These are phyloP conservation scores for Apiospora marii DNA, from an alignment of 2,329 filamentous ascomycete genomes.

Conservation along the genomic window DNA sequence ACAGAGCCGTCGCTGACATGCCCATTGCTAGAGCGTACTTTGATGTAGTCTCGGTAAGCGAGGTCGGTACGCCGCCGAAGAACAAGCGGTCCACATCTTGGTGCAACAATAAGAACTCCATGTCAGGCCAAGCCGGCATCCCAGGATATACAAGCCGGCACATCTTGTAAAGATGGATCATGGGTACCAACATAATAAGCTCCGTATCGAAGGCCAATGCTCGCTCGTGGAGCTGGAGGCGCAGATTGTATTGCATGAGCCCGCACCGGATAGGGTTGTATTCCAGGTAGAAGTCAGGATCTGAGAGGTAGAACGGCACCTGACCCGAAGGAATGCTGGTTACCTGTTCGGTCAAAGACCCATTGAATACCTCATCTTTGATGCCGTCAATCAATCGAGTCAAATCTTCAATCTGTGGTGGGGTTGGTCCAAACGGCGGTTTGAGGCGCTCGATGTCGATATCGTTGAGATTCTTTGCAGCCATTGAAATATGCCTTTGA, in stretches of 20 bases:
- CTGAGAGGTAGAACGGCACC: background rate
- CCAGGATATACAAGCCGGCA: background rate
- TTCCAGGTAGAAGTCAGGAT: background rate
- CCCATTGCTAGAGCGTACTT: background rate
- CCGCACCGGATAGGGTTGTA: background rate
- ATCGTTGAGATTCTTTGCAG: background rate
- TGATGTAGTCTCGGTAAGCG: background rate
- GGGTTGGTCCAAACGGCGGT: background rate
- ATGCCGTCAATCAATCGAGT: background rate
- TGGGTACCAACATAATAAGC: background rate
- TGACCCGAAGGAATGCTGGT: too few relatives aligned
- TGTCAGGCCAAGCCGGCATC: background rate
- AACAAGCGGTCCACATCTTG: background rate
- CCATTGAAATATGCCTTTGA: background rate
- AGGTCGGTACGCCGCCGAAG: background rate
- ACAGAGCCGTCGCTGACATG: background rate
- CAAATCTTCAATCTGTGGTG: background rate
- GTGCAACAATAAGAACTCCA: background rate
- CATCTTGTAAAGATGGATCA: slow-evolving; percentile 9
- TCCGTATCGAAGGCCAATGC: background rate
- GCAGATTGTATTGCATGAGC: background rate
- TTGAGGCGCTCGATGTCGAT: background rate
- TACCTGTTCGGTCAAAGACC: background rate
- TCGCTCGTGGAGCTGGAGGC: background rate
- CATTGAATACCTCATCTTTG: background rate